phyloP scores from a whole-genome alignment of 2,329 filamentous ascomycete genomes.

The Onygena corvina region DNA sequence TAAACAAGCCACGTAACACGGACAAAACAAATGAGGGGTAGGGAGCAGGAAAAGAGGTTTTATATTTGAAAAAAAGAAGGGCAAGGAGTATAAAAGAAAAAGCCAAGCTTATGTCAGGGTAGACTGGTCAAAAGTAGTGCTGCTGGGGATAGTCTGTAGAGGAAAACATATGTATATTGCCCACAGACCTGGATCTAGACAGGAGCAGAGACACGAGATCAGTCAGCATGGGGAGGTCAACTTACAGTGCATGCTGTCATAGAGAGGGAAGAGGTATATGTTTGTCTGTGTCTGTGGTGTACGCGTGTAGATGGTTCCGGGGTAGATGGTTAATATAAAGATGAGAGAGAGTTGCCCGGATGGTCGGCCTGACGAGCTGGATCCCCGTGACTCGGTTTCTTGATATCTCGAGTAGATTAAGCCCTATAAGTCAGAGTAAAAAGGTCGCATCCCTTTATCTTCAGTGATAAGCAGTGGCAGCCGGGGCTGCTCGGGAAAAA shows the following conservation, averaged over 20 bases:
- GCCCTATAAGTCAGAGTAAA: neutral
- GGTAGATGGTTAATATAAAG: neutral
- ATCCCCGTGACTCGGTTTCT: constrained; percentile 2
- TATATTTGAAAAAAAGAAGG: constrained; percentile 5
- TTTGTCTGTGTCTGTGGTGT: constrained; percentile 27
- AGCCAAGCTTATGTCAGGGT: constrained; percentile 8
- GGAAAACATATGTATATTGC: neutral
- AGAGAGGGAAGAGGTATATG: constrained; percentile 42
- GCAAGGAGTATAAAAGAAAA: constrained; percentile 8
- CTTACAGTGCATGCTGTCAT: constrained; percentile 45
- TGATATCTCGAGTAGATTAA: constrained; percentile 3
- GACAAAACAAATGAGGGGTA: constrained; percentile 8
- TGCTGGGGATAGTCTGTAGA: neutral
- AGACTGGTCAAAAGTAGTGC: neutral
- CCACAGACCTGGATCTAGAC: neutral
- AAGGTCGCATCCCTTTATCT: neutral
- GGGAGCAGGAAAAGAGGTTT: neutral
- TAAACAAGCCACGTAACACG: constrained; percentile 10
- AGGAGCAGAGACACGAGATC: neutral
- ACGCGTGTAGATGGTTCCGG: constrained; percentile 37
- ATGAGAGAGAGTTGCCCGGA: constrained; percentile 32
- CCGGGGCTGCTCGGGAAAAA: neutral
- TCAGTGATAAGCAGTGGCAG: neutral
- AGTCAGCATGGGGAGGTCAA: constrained; percentile 18
- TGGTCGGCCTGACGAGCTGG: neutral